Evolutionary conservation across 768 basidiomycete genomes (phyloP).

Genomic region (Serendipita indica): DNA sequence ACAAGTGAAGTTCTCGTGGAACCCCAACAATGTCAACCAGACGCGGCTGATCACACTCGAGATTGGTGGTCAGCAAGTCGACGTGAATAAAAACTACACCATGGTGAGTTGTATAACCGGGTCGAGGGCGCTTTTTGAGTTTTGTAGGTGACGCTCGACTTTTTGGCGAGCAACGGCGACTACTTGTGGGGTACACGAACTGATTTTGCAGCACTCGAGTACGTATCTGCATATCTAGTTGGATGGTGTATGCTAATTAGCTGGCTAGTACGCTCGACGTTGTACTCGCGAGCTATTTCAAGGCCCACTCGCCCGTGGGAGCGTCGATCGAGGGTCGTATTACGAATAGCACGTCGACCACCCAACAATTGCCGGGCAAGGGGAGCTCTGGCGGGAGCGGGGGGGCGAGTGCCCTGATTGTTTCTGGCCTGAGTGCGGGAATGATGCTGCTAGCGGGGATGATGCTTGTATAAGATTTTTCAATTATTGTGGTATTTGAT

Average conservation of each 20-base stretch:
- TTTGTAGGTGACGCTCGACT: slow-evolving; percentile 16
- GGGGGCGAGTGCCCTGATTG: neutral
- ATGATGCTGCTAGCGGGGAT: neutral
- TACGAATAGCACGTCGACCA: slow-evolving; percentile 14
- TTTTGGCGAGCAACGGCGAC: slow-evolving; percentile 19
- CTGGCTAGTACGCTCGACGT: slow-evolving; percentile 16
- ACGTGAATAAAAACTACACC: slow-evolving; percentile 16
- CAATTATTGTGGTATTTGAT: too few relatives aligned
- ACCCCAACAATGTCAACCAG: slow-evolving; percentile 16
- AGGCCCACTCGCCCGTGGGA: slow-evolving; percentile 15
- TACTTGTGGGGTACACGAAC: slow-evolving; percentile 11
- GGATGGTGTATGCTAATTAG: too few relatives aligned
- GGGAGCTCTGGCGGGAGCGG: neutral
- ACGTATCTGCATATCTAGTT: too few relatives aligned
- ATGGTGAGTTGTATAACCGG: slow-evolving; percentile 10
- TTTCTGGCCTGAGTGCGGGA: neutral
- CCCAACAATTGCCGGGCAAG: neutral
- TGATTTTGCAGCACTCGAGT: slow-evolving; percentile 5
- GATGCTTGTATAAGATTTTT: too few relatives aligned
- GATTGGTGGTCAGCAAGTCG: slow-evolving; percentile 14
- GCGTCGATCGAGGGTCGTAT: slow-evolving; percentile 15
- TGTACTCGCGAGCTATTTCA: slow-evolving; percentile 15
- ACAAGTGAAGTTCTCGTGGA: slow-evolving; percentile 20
- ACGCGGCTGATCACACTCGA: slow-evolving; percentile 17
- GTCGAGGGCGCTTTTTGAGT: neutral